Percentiles rank a stretch among this genome's conserved stretches.
Evolutionary conservation across 1,284 basidiomycete species (phyloP).

Genomic region (Apiotrichum akiyoshidainum): DNA sequence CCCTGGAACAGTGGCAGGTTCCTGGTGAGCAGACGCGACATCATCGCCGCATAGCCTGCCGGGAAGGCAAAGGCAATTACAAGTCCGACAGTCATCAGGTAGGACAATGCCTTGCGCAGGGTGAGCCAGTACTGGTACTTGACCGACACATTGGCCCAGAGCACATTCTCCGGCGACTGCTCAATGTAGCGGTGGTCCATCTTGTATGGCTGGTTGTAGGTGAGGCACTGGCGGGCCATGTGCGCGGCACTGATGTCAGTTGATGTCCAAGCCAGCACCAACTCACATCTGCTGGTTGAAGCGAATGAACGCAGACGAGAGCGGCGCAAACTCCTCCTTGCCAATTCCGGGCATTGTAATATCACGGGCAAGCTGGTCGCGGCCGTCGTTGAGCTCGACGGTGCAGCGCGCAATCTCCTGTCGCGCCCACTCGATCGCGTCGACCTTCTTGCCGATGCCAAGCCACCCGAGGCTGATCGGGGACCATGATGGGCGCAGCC

Average conservation of each 20-base stretch:
- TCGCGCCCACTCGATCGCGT: conserved; percentile 81
- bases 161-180: conserved; percentile 67
- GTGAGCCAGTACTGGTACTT: conserved; percentile 72
- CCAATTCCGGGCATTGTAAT: conserved; percentile 26
- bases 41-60: neutral
- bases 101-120: conserved; percentile 55
- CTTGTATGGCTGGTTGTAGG: conserved; percentile 67
- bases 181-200: conserved; percentile 68
- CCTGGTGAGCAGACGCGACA: neutral
- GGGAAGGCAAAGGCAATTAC: conserved; percentile 45
- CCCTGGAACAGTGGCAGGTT: conserved; percentile 59
- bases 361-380: conserved; percentile 54
- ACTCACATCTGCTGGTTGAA: conserved; percentile 79
- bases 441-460: conserved; percentile 71
- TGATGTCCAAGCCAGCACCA: too few relatives aligned
- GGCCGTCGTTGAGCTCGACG: conserved; percentile 30
- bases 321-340: conserved; percentile 57
- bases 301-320: conserved; percentile 84
- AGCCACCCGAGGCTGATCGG: conserved; percentile 62
- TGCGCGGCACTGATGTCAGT: conserved; percentile 1
- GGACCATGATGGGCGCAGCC: conserved; percentile 60
- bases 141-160: conserved; percentile 63
- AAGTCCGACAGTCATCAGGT: conserved; percentile 58
- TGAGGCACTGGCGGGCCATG: conserved; percentile 67
- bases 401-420: conserved; percentile 42